Evolutionary conservation across 1,284 basidiomycete species (phyloP), one percentile per base, ranked within the genome.

Genomic region (Ustilago vetiveriae): DNA sequence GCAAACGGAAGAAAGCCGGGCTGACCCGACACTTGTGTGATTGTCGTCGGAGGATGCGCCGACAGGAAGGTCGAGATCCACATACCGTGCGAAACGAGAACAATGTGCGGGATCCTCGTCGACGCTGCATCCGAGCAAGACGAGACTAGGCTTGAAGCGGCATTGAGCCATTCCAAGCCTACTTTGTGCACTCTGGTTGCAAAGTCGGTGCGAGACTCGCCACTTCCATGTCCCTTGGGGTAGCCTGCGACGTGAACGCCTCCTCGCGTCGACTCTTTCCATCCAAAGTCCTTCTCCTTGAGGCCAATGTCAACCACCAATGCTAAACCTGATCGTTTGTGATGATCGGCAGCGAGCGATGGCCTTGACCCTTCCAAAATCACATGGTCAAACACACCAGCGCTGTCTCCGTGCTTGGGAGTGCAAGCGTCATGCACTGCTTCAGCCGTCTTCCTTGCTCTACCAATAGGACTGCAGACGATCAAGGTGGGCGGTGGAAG

Each of bases 21-120:
- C 41, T 56, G 58, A 14, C 35, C 51, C 29, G 59, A 50, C 8
- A 29, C 26, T 16, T 63, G 60, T 13, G 44, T 38, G 21, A 57
- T 56, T n/a, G 39, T 51, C 6, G 54, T 66, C 14, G 70, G 70
- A 26, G 66, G 71, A 45, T 64, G 64, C 0, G 40, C 27, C 19
- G 49, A 56, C 4, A 80, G 55, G 23, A 77, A 79, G 10, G 69
- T 59, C 3, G 74, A 71, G 55, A 80, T 74, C 75, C 74, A 76
- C 57, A 77, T 72, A 21, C 76, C 78, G 58, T 80, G 78, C 14
- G 68, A 65, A 14, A 80, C 75, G 6, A 79, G 33, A 2, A 80
- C 69, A 4, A 76, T 56, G 35, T 77, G 76, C 11, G 76, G 71
- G 2, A 52, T 19, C 6, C 17, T 10, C 8, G 19, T 8, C 22